Evolutionary conservation across 805 yeast genomes (phyloP), one percentile per base, ranked within the genome.

Genomic region (Tetrapisispora fleetii): DNA sequence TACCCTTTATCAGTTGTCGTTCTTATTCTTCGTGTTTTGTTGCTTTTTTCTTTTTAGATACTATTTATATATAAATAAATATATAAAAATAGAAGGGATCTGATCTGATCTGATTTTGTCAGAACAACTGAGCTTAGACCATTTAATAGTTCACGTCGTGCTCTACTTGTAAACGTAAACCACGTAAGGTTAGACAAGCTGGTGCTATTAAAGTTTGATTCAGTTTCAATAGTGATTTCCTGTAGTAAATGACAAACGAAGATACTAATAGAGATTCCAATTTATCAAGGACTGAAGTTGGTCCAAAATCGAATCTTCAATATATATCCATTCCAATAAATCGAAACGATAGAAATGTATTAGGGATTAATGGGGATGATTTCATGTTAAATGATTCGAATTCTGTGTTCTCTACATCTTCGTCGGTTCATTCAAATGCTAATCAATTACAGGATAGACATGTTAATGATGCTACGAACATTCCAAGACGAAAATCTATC

Each of bases 401-500:
- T 30, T 40, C 52, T 19, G 27, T 40, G 6, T 35, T 46, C 14
- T 46, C 48, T n/a, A 8, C 44, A 10, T 46, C 48, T 11, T 44
- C 47, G 4, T 44, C 47, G 3, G 30, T 44, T 27, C 9, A 40
- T 13, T 16, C 30, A 10, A 36, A 35, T 43, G 24, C 16, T 16
- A 46, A 40, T 40, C 8, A 21, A 9, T 28, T 21, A 19, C 30
- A 28, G 18, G 21, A 30, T 38, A 28, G 16, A 17, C 24, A 27
- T 35, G n/a, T 19, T n/a, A 35, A 40, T 18, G 36, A 40, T 18
- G 45, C 46, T 18, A 18, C 30, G 17, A 37, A 28, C 41, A 37
- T 42, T 9, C 40, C 37, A 9, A 62, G 75, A 52, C 57, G 72
- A 35, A 66, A 64, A 40, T 70, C 75, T 1, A 56, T 72, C 18